Evolutionary conservation across 75 land plant genomes (phyloP), one percentile per base, ranked within the genome.

Genomic region (Cunninghamia lanceolata): DNA sequence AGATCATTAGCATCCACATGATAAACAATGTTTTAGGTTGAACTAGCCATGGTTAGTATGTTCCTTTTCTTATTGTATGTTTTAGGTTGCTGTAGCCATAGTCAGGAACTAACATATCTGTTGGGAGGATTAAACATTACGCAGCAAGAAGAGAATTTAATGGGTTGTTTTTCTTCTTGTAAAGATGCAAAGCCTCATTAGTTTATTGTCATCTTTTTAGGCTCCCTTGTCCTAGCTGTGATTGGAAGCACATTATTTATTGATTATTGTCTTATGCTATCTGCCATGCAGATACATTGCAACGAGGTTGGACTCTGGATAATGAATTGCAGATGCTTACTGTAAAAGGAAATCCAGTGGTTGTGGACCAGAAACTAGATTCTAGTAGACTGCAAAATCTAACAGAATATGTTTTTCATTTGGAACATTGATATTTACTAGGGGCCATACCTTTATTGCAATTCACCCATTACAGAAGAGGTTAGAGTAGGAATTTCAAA

Each of bases 401-500:
- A 84, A 98, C 99, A 19, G 99, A 98, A 82, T 98, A 94, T 80
- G 99, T 98, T 76, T 96, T 98, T 87, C 97, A 96, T 77, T 92
- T 98, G 80, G 99, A 98, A 84, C 98, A 97, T 85, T 94, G 86
- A 93, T 74, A 56, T 71, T 46, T 83, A 47, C 28, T 30, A 47
- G 87, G 42, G 50, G 80, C 32, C 43, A 80, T 54, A 43, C n/a
- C 16, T 45, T n/a, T 43, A 45, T 80, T 45, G 11, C 46, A 13
- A 1, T 9, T 80, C 15, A 45, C 42, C 46, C 82, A 43, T 43
- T 45, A 28, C 50, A 11, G 82, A 78, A 9, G 30, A 43, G 4
- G 47, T 28, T 80, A 15, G 2, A 77, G 3, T 80, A 80, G 34
- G 50, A 28, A 28, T 80, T 45, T 4, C 42, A 13, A 80, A 45